Percentiles rank a stretch among this genome's conserved stretches.
Evolutionary conservation across 2,329 filamentous ascomycete species (phyloP).

Genomic region (Ceratocystis huliohia): DNA sequence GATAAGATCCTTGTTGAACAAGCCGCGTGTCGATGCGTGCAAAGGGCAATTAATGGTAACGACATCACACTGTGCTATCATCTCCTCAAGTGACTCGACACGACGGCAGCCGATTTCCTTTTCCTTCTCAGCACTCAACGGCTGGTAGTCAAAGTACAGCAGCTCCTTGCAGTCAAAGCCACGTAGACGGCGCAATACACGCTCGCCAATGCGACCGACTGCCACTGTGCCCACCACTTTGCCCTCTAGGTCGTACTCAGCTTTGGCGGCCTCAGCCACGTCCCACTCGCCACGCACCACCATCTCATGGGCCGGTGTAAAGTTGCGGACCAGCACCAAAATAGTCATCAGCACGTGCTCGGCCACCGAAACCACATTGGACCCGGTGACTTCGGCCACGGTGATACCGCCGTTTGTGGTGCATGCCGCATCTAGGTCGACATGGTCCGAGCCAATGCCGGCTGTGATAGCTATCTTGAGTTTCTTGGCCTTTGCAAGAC

Average conservation of each 20-base stretch:
- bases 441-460: slow-evolving; percentile 96
- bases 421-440: slow-evolving; percentile 94
- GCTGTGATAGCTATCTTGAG: slow-evolving; percentile 95
- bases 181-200: slow-evolving; percentile 90
- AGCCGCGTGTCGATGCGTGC: slow-evolving; percentile 89
- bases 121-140: slow-evolving; percentile 71
- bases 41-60: slow-evolving; percentile 99
- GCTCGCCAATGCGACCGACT: slow-evolving; percentile 95
- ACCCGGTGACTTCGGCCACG: slow-evolving; percentile 93
- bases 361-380: slow-evolving; percentile 95
- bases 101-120: slow-evolving; percentile 90
- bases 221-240: slow-evolving; percentile 98
- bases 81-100: slow-evolving; percentile 80
- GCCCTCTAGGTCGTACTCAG: slow-evolving; percentile 92
- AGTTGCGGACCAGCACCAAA: slow-evolving; percentile 90
- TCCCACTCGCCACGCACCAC: slow-evolving; percentile 84
- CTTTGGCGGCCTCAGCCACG: slow-evolving; percentile 90
- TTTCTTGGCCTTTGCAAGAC: slow-evolving; percentile 95
- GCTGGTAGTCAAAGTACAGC: slow-evolving; percentile 99
- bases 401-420: slow-evolving; percentile 96
- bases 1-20: slow-evolving; percentile 98
- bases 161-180: slow-evolving; percentile 99
- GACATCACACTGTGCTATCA: slow-evolving; percentile 86
- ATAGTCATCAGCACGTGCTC: slow-evolving; percentile 99
- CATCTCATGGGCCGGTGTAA: slow-evolving; percentile 92